phyloP scores from a whole-genome alignment of 2,329 filamentous ascomycete genomes.

The Phialophora chinensis region DNA sequence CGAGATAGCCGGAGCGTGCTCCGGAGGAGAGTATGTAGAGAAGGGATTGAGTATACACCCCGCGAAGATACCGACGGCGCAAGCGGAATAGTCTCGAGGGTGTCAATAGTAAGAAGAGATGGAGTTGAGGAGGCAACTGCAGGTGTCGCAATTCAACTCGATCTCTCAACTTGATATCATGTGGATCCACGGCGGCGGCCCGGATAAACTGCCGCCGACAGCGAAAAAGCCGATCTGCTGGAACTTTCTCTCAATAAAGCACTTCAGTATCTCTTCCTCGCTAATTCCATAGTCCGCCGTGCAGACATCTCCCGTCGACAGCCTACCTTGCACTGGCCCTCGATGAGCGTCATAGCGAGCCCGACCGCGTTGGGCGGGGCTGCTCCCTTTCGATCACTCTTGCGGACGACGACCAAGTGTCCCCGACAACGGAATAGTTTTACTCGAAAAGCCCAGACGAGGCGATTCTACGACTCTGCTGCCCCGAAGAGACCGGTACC shows the following conservation, averaged over 20 bases:
- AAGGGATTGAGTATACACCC: not conserved
- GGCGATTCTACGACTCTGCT: slow-evolving; percentile 46
- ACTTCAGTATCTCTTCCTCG: not conserved
- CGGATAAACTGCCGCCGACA: not conserved
- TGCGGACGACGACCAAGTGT: slow-evolving; percentile 50
- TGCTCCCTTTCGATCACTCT: slow-evolving; percentile 46
- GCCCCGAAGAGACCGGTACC: slow-evolving; percentile 40
- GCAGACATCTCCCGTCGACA: not conserved
- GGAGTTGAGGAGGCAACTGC: not conserved
- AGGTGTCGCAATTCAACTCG: slow-evolving; percentile 1
- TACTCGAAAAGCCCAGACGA: slow-evolving; percentile 45
- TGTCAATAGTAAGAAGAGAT: not conserved
- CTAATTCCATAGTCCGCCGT: not conserved
- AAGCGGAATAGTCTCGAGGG: too few species aligned
- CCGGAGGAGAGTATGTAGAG: not conserved
- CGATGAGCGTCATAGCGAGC: slow-evolving; percentile 48
- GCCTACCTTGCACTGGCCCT: slow-evolving; percentile 18
- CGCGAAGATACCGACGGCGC: not conserved
- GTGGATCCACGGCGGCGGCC: not conserved
- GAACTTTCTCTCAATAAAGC: not conserved
- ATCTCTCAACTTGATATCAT: slow-evolving; percentile 3
- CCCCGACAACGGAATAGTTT: slow-evolving; percentile 46
- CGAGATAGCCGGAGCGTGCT: not conserved
- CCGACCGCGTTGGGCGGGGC: slow-evolving; percentile 49
- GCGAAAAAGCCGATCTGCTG: slow-evolving; percentile 1